phyloP scores from a whole-genome alignment of 2,329 filamentous ascomycete species.

The Ophiocordyceps camponoti-saundersi region DNA sequence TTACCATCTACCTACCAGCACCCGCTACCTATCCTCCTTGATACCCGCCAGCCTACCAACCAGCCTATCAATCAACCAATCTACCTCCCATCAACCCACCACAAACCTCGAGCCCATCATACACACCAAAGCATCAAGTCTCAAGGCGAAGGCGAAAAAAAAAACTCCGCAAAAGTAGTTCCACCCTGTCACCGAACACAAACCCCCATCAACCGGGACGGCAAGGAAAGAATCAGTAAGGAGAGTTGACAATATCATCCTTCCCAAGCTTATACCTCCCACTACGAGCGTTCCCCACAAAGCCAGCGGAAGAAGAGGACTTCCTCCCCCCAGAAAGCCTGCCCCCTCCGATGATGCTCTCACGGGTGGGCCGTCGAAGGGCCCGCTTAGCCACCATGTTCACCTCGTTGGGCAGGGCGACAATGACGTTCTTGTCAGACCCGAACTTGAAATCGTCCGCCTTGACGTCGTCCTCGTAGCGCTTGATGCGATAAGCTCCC shows the following conservation, averaged over 20 bases:
- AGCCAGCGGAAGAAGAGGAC: slow-evolving; percentile 15
- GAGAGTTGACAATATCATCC: slow-evolving; percentile 69
- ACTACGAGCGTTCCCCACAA: slow-evolving; percentile 35
- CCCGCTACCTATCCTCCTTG: background rate
- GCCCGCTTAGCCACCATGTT: slow-evolving; percentile 87
- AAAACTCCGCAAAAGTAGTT: no score
- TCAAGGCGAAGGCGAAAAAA: no score
- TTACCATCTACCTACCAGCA: no score
- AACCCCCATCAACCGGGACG: background rate
- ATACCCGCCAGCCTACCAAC: background rate
- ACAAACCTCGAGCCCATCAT: background rate
- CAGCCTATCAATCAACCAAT: background rate
- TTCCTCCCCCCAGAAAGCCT: slow-evolving; percentile 28
- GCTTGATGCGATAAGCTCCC: slow-evolving; percentile 90
- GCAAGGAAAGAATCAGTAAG: slow-evolving; percentile 23
- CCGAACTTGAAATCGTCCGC: slow-evolving; percentile 98
- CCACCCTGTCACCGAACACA: no score
- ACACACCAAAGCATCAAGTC: no score
- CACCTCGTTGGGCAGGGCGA: slow-evolving; percentile 90
- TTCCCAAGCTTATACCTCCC: slow-evolving; percentile 57
- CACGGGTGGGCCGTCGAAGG: slow-evolving; percentile 73
- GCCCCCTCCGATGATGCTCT: slow-evolving; percentile 65
- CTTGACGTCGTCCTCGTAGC: slow-evolving; percentile 88
- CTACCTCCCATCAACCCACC: background rate
- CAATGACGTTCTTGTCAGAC: slow-evolving; percentile 94